Conservation (phyloP, 192 early-diverging fungal genomes). For the Rhizoclosmatium sp. region DNA sequence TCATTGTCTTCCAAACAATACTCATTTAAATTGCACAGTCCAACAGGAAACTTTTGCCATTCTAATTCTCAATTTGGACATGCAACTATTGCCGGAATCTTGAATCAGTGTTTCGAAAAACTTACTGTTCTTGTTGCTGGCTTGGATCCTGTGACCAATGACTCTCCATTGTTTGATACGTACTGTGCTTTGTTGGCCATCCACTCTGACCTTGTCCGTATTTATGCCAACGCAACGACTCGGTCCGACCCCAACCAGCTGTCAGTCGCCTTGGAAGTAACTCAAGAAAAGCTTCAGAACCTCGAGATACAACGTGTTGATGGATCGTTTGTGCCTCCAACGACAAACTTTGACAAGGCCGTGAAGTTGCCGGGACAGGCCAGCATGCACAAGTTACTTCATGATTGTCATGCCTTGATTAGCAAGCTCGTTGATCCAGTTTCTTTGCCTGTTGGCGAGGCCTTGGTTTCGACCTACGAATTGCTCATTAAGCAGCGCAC, state of each 20-base stretch:
- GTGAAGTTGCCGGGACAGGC: slow-evolving; percentile 35
- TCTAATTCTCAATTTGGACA: slow-evolving; percentile 20
- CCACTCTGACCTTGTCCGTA: slow-evolving; percentile 15
- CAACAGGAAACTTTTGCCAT: slow-evolving; percentile 23
- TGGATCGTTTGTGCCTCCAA: slow-evolving; percentile 23
- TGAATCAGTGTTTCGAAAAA: slow-evolving; percentile 31
- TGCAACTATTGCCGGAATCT: slow-evolving; percentile 34
- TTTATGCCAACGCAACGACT: background rate
- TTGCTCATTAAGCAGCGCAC: slow-evolving; percentile 32
- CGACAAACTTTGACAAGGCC: background rate
- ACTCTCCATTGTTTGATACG: slow-evolving; percentile 18
- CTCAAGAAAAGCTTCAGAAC: background rate
- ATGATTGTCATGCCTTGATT: slow-evolving; percentile 26
- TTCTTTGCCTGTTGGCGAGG: slow-evolving; percentile 32
- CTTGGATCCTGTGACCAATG: slow-evolving; percentile 22
- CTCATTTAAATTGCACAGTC: background rate
- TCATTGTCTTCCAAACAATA: background rate
- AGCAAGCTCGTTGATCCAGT: slow-evolving; percentile 35
- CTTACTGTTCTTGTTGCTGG: slow-evolving; percentile 26
- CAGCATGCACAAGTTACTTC: slow-evolving; percentile 34
- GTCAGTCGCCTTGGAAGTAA: background rate
- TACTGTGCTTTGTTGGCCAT: slow-evolving; percentile 28
- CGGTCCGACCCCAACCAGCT: slow-evolving; percentile 14
- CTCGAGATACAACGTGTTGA: slow-evolving; percentile 27
- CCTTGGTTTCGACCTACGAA: slow-evolving; percentile 37